Conservation (phyloP, 1,139 yeast genomes). For the Citeromyces siamensis region DNA sequence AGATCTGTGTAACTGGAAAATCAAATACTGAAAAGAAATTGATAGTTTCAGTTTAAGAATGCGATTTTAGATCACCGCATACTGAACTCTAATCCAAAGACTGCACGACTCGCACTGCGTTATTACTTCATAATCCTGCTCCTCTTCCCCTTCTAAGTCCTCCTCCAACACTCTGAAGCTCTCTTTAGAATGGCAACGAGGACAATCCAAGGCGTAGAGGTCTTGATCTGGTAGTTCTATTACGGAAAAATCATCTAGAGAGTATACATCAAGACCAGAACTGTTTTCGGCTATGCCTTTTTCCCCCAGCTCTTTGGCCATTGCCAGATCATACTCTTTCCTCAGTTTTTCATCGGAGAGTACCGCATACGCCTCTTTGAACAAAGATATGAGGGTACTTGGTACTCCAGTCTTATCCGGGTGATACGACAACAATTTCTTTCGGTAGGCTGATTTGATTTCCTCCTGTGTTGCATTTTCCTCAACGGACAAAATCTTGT, state of each 20-base stretch:
- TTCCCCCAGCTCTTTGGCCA: constrained; percentile 25
- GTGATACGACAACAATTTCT: constrained; percentile 46
- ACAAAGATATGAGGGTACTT: constrained; percentile 12
- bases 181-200: constrained; percentile 48
- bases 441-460: constrained; percentile 50
- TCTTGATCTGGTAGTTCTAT: constrained; percentile 18
- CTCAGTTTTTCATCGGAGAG: constrained; percentile 29
- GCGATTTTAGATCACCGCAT: neutral
- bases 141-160: constrained; percentile 26
- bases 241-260: constrained; percentile 45
- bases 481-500: constrained; percentile 39
- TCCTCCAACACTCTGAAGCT: constrained; percentile 50
- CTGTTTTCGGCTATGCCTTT: constrained; percentile 42
- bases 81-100: constrained; percentile 58
- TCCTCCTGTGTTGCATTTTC: constrained; percentile 25
- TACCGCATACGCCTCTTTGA: constrained; percentile 50
- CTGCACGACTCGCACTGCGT: constrained; percentile 78
- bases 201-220: constrained; percentile 48
- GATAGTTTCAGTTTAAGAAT: too few species aligned
- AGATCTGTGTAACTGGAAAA: too few species aligned
- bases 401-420: constrained; percentile 53
- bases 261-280: constrained; percentile 55
- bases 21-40: too few species aligned
- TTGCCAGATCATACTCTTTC: constrained; percentile 32
- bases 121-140: constrained; percentile 37